Base-by-base conservation (phyloP, 805 yeast genomes). In the Tanozyma kutaoensis region DNA sequence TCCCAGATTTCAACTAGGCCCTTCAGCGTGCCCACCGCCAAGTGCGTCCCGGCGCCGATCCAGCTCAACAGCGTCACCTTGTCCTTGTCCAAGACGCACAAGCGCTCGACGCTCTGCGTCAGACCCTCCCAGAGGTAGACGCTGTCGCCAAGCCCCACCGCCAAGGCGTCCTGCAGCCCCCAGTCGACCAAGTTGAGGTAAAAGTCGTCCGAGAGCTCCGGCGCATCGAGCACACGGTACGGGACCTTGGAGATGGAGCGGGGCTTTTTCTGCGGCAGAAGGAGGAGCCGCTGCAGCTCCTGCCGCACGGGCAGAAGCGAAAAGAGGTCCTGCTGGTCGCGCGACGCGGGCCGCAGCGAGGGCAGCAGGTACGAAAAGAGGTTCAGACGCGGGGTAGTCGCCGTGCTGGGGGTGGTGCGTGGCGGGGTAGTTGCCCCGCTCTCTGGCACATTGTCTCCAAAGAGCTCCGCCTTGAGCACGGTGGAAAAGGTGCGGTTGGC, bases 1-100 rank as follows among this genome's bases (percentile, higher is more conserved):
- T 91, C 97, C 91, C 95, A 91, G 12, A 91, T 85, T 45, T 86
- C 95, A 5, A 91, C 95, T 23, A 76, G 46, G 1, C 98, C 98
- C 19, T 72, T 62, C 30, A 69, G 66, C 1, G 95, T 84, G 2
- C 98, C 98, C 5, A 91, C 74, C 0, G 98, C 97, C 26, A 91
- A 44, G 55, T 91, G 96, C 10, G 94, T 78, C 12, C 97, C 97
- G 8, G 88, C 71, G 14, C 88, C 93, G 25, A 88, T 81, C 98
- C 98, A 91, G 29, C 80, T 73, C 21, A 88, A 56, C 39, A 93
- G 76, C 6, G 96, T 80, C 14, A 84, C 79, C 25, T 61, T 56
- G 39, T 86, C 95, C 36, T 64, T 62, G 2, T 69, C 73, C 17
- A 88, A 58, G 36, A 79, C 81, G 42, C 94, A 80, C 20, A 91